phyloP scores from a whole-genome alignment of 495 filamentous ascomycete genomes.

The Corynascus novoguineensis region DNA sequence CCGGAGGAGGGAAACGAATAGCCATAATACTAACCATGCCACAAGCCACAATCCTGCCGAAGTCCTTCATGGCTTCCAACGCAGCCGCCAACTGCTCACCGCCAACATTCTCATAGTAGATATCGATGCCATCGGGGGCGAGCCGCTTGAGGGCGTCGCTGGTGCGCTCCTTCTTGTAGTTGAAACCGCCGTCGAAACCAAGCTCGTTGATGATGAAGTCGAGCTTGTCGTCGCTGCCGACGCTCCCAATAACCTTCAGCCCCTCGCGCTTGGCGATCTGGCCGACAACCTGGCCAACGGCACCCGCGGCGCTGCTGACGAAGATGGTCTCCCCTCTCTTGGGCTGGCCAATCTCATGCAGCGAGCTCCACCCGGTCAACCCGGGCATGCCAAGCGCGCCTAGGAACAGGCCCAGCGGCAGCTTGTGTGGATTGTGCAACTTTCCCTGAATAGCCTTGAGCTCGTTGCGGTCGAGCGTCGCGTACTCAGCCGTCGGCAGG shows the following conservation, averaged over 20 bases:
- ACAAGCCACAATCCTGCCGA: slow-evolving; percentile 62
- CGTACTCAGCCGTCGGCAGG: slow-evolving; percentile 60
- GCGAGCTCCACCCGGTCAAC: slow-evolving; percentile 72
- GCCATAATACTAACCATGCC: slow-evolving; percentile 37
- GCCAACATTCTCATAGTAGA: slow-evolving; percentile 95
- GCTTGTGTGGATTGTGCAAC: slow-evolving; percentile 49
- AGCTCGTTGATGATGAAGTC: slow-evolving; percentile 61
- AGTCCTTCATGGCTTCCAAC: slow-evolving; percentile 60
- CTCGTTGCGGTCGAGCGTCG: slow-evolving; percentile 31
- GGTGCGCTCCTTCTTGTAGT: slow-evolving; percentile 63
- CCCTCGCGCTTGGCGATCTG: slow-evolving; percentile 86
- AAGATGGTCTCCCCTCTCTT: slow-evolving; percentile 88
- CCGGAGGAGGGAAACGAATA: too few relatives aligned
- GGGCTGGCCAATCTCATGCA: slow-evolving; percentile 78
- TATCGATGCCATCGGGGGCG: slow-evolving; percentile 80
- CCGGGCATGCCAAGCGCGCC: slow-evolving; percentile 85
- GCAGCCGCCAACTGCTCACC: slow-evolving; percentile 81
- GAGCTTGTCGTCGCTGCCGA: slow-evolving; percentile 61
- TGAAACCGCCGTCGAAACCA: slow-evolving; percentile 65
- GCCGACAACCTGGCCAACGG: slow-evolving; percentile 79
- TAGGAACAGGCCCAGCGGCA: slow-evolving; percentile 54
- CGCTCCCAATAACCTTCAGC: slow-evolving; percentile 68
- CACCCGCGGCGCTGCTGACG: slow-evolving; percentile 73
- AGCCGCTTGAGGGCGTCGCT: slow-evolving; percentile 64
- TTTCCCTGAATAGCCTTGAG: slow-evolving; percentile 8